Base-by-base conservation (phyloP, 2,329 filamentous ascomycete species). In the Setomelanomma holmii region DNA sequence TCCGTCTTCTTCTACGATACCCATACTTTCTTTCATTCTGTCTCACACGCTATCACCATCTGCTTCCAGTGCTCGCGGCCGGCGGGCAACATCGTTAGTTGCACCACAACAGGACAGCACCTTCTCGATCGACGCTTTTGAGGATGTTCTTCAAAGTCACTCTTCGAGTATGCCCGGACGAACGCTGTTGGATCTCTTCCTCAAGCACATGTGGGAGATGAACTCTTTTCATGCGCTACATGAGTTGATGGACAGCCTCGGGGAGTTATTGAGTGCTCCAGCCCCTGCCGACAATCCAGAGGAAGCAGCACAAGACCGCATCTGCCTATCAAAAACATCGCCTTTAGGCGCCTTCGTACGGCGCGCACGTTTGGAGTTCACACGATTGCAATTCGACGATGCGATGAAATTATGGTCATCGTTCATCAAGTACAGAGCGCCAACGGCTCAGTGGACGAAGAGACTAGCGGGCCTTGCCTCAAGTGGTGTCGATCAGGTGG, bases 141-240 rank as follows among this genome's bases (percentile, higher is more conserved):
- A 84, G 61, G 67, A 78, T 56, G 74, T 78, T 4, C 74, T 82
- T 4, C 74, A 76, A 19, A 48, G 55, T 27, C 79, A 77, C 56
- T 64, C 75, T 11, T 84, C 82, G 1, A 80, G 74, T 7, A 77
- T 91, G 50, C 89, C 91, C 0, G 91, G 91, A 2, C 84, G 89
- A 41, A 88, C 84, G n/a, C 77, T 97, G n/a, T 95, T 93, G 86
- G 92, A 98, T 68, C 79, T 89, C 2, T 90, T 97, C 50, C 82
- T 98, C 11, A 84, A 85, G 49, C 88, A 87, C 57, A 78, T 98
- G 20, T 98, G 95, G 93, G 82, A 83, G 14, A 85, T 98, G 60
- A 86, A 93, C 68, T 93, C 89, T 17, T 83, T 96, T 10, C 86
- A 98, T 75, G 85, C 87, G 0, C 77, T 98, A n/a, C 86, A 93